Conservation (phyloP, 495 filamentous ascomycete species). For the Staphylotrichum tortipilum region DNA sequence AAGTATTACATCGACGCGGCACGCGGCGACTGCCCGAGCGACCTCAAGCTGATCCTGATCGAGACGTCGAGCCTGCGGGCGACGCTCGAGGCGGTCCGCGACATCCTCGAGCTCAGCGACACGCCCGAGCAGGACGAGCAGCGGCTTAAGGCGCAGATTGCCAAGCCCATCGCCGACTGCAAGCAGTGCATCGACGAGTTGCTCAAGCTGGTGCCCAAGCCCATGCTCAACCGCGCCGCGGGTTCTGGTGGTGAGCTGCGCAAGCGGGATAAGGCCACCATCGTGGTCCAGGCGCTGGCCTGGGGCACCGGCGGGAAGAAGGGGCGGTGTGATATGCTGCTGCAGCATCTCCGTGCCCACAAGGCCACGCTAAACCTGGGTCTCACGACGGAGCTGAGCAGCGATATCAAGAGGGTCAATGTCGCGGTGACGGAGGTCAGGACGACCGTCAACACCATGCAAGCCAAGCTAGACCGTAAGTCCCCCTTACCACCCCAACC, state of each 20-base stretch:
- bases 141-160: neutral
- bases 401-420: neutral
- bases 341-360: constrained; percentile 16
- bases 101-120: neutral
- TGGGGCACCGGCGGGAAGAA: constrained; percentile 19
- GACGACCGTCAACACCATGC: neutral
- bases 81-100: neutral
- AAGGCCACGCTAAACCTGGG: constrained; percentile 14
- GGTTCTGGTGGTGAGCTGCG: too few relatives aligned
- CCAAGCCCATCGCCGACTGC: neutral
- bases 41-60: neutral
- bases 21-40: neutral
- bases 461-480: neutral
- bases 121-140: neutral
- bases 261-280: neutral
- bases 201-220: neutral
- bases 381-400: constrained; percentile 3
- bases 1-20: neutral
- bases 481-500: too few relatives aligned
- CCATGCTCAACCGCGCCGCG: too few relatives aligned
- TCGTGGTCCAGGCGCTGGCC: constrained; percentile 1
- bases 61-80: constrained; percentile 2
- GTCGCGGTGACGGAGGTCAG: neutral
- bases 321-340: constrained; percentile 12
- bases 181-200: neutral